phyloP scores from a whole-genome alignment of 2,329 filamentous ascomycete species.

The Pezizomycotina sp. region DNA sequence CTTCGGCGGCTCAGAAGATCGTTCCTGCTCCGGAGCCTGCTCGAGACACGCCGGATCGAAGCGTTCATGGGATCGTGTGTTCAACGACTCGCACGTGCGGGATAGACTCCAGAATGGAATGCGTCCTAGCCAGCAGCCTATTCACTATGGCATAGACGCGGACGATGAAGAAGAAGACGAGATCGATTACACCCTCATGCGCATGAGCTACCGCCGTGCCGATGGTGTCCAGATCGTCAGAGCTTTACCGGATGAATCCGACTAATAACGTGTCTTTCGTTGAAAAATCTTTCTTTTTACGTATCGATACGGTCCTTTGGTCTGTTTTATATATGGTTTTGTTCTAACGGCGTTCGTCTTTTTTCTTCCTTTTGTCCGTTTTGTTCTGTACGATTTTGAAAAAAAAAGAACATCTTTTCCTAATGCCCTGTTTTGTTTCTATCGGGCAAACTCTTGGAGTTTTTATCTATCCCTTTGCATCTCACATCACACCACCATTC shows the following conservation, averaged over 20 bases:
- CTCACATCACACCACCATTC: too few relatives aligned
- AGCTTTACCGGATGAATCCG: constrained; percentile 21
- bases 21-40: constrained; percentile 14
- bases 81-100: constrained; percentile 23
- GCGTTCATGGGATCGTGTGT: constrained; percentile 24
- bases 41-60: constrained; percentile 22
- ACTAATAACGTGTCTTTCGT: constrained; percentile 7
- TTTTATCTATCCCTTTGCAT: too few relatives aligned
- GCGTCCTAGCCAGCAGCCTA: constrained; percentile 18
- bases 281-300: background rate
- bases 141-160: constrained; percentile 17
- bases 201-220: constrained; percentile 25
- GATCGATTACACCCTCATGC: constrained; percentile 23
- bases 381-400: constrained; percentile 2
- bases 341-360: constrained; percentile 4
- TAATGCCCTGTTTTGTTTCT: too few relatives aligned
- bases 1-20: constrained; percentile 8
- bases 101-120: constrained; percentile 23
- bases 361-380: constrained; percentile 2
- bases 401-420: too few relatives aligned
- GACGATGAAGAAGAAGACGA: constrained; percentile 24
- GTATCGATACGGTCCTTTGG: background rate
- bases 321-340: background rate
- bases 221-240: constrained; percentile 26
- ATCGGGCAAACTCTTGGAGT: too few relatives aligned